Conservation (phyloP, 352 stramenopile species). For the Pseudoperonospora humuli region DNA sequence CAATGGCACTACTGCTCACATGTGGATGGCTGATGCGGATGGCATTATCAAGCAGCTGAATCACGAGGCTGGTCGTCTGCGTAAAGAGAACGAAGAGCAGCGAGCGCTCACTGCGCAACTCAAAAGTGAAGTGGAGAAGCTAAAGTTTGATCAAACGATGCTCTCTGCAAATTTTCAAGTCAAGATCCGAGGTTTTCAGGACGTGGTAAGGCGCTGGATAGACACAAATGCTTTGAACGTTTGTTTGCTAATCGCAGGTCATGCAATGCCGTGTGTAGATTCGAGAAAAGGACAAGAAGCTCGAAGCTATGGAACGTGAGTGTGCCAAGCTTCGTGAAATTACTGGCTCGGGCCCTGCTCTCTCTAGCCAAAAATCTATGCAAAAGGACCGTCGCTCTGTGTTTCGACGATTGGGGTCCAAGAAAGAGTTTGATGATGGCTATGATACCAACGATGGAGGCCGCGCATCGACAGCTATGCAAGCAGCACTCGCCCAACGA, state of each 20-base stretch:
- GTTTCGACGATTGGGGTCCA: constrained; percentile 67
- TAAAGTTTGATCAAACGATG: constrained; percentile 73
- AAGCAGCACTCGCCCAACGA: constrained; percentile 54
- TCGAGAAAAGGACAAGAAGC: constrained; percentile 82
- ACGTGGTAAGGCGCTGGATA: constrained; percentile 25
- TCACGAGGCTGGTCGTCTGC: constrained; percentile 56
- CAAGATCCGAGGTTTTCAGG: constrained; percentile 73
- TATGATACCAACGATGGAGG: constrained; percentile 36
- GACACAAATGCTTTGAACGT: not conserved
- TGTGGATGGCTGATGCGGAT: constrained; percentile 83
- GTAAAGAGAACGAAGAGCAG: constrained; percentile 73
- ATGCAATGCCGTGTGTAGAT: constrained; percentile 23
- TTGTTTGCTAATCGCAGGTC: constrained; percentile 3
- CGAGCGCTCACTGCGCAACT: constrained; percentile 33
- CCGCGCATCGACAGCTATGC: constrained; percentile 41
- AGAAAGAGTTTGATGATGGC: constrained; percentile 49
- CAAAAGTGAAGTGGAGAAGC: constrained; percentile 63
- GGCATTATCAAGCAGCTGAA: constrained; percentile 77
- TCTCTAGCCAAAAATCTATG: constrained; percentile 30
- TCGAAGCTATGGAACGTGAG: constrained; percentile 62
- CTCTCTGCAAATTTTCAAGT: constrained; percentile 69
- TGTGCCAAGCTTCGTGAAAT: constrained; percentile 59
- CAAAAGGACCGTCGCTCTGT: constrained; percentile 45
- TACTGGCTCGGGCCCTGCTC: constrained; percentile 22
- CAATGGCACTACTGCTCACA: constrained; percentile 45